A percentile compares a stretch with the other conserved stretches of the same genome.
Evolutionary conservation across 495 filamentous ascomycete species (phyloP).

Genomic region (Cudoniella acicularis): DNA sequence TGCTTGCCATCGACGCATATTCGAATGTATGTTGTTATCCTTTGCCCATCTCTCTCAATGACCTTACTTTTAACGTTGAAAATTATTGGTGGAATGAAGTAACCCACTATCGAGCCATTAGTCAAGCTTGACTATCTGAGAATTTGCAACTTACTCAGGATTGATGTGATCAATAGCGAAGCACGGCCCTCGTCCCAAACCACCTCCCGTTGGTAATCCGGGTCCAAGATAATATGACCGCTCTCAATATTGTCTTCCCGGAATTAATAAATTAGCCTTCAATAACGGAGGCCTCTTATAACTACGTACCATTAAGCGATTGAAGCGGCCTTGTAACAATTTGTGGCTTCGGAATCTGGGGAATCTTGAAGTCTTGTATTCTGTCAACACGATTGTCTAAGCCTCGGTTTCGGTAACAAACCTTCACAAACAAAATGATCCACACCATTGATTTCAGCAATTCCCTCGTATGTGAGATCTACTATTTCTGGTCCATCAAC

Average conservation of each 20-base stretch:
- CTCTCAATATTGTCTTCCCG: conserved; percentile 30
- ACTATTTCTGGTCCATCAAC: conserved; percentile 16
- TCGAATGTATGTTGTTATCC: conserved; percentile 10
- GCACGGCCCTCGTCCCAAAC: conserved; percentile 38
- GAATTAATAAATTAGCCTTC: neutral
- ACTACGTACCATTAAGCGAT: conserved; percentile 7
- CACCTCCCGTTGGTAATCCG: conserved; percentile 47
- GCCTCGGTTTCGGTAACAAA: neutral
- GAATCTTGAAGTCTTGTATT: conserved; percentile 22
- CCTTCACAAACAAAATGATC: conserved; percentile 23
- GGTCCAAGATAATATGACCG: conserved; percentile 36
- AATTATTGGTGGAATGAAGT: conserved; percentile 47
- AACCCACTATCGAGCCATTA: conserved; percentile 32
- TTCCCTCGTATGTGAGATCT: conserved; percentile 17
- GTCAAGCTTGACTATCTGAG: neutral
- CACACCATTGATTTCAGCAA: conserved; percentile 19
- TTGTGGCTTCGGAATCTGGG: conserved; percentile 17
- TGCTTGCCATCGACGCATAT: conserved; percentile 50
- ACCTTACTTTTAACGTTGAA: conserved; percentile 37
- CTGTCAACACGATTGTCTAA: neutral
- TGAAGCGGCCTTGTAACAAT: conserved; percentile 8
- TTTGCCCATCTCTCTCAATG: conserved; percentile 15
- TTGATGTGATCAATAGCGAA: conserved; percentile 37
- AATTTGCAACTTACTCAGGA: conserved; percentile 32
- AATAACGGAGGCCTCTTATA: conserved; percentile 1